Percentiles rank a stretch among this genome's conserved stretches.
Conservation (phyloP, 495 filamentous ascomycete genomes). For the Aspergillus biplanus region DNA sequence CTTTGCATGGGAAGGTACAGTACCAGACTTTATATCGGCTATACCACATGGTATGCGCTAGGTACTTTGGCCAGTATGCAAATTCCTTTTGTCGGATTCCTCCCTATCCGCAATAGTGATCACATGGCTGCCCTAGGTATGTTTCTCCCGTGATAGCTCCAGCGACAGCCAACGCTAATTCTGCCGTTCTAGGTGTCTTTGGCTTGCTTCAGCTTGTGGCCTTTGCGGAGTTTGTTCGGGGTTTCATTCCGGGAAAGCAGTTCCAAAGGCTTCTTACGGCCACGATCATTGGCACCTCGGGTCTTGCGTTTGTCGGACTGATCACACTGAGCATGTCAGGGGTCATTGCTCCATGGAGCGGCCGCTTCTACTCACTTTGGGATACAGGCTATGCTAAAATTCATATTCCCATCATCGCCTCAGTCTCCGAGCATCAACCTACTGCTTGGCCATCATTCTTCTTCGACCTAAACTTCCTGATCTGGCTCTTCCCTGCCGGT, state of each 20-base stretch:
- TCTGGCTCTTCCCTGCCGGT: slow-evolving; percentile 98
- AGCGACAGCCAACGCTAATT: not conserved
- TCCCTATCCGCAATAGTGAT: slow-evolving; percentile 95
- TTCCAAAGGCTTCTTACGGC: slow-evolving; percentile 85
- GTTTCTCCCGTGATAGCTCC: not conserved
- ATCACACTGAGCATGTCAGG: slow-evolving; percentile 84
- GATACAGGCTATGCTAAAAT: slow-evolving; percentile 99
- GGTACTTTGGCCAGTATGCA: slow-evolving; percentile 99
- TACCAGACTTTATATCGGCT: slow-evolving; percentile 90
- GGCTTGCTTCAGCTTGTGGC: slow-evolving; percentile 93
- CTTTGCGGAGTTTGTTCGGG: slow-evolving; percentile 88
- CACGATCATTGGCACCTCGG: slow-evolving; percentile 76
- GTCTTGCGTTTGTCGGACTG: slow-evolving; percentile 72
- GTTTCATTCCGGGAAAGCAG: slow-evolving; percentile 85
- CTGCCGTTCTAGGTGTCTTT: slow-evolving; percentile 71
- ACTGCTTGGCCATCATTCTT: slow-evolving; percentile 99
- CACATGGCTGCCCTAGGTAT: slow-evolving; percentile 95
- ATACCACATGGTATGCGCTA: slow-evolving; percentile 96
- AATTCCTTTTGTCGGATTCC: slow-evolving; percentile 97
- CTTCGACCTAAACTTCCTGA: slow-evolving; percentile 96
- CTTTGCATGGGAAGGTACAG: slow-evolving; percentile 97
- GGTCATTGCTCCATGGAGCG: slow-evolving; percentile 95
- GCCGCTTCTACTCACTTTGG: slow-evolving; percentile 99
- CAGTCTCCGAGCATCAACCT: slow-evolving; percentile 98
- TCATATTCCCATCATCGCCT: slow-evolving; percentile 99